These are phyloP conservation scores for Capsaspora owczarzaki DNA, from an alignment of 78 protist species.

Conservation along the genomic window DNA sequence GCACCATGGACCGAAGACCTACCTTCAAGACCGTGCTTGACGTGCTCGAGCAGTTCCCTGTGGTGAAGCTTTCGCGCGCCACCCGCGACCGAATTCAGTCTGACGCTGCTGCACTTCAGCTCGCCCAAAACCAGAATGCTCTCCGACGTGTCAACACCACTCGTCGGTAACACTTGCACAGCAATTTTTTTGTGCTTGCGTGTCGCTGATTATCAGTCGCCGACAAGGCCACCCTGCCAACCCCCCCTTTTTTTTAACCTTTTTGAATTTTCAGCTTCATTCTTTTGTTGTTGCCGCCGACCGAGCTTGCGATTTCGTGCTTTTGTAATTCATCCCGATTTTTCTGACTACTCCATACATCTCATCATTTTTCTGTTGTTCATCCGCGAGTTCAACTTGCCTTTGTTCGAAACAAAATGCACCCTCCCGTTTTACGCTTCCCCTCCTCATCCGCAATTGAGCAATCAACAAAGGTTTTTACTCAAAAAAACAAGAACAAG, in stretches of 20 bases:
- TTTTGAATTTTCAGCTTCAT: not conserved
- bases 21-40: not conserved
- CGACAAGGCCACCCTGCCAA: not conserved
- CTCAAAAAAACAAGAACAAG: too few relatives aligned
- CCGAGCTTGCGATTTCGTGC: not conserved
- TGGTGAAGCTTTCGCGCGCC: too few relatives aligned
- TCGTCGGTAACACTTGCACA: not conserved
- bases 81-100: too few relatives aligned
- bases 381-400: too few relatives aligned
- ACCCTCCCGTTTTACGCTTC: too few relatives aligned
- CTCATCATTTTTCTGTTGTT: not conserved
- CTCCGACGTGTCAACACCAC: not conserved
- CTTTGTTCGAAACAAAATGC: too few relatives aligned
- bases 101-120: too few relatives aligned
- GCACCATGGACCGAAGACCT: not conserved
- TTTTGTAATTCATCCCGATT: not conserved
- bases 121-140: not conserved
- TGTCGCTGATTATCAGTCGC: not conserved
- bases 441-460: too few relatives aligned
- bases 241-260: not conserved
- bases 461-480: too few relatives aligned
- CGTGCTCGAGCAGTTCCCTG: not conserved
- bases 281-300: not conserved
- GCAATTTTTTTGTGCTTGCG: not conserved
- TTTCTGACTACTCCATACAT: too few relatives aligned